phyloP scores from a whole-genome alignment of 2,329 filamentous ascomycete genomes.

The Ophiostoma angusticollis region DNA sequence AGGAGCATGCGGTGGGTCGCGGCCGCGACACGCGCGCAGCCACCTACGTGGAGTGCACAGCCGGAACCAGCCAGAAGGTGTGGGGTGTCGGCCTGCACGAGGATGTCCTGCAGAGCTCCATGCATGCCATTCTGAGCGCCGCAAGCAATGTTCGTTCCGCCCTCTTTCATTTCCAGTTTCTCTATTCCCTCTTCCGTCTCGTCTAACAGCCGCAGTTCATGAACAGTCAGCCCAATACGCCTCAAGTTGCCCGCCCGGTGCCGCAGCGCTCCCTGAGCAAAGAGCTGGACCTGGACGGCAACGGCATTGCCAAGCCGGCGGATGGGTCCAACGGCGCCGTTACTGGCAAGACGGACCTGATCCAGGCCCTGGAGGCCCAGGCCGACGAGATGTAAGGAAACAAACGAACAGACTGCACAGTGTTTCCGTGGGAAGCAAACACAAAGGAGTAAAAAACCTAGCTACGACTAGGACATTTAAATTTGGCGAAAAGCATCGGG shows the following conservation, averaged over 20 bases:
- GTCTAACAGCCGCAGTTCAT: conserved; percentile 47
- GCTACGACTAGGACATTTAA: no score
- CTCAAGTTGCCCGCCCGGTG: conserved; percentile 43
- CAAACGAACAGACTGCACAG: not conserved
- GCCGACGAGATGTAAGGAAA: conserved; percentile 17
- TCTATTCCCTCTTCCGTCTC: not conserved
- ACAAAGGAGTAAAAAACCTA: not conserved
- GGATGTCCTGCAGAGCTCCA: conserved; percentile 79
- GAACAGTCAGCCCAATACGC: conserved; percentile 55
- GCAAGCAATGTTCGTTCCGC: conserved; percentile 64
- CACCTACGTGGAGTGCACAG: conserved; percentile 82
- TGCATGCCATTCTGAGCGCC: conserved; percentile 74
- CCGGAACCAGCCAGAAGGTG: conserved; percentile 55
- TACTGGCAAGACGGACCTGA: conserved; percentile 17
- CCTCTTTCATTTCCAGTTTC: not conserved
- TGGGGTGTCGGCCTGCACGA: conserved; percentile 90
- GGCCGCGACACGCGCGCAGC: conserved; percentile 83
- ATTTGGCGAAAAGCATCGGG: no score
- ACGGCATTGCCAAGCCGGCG: conserved; percentile 4
- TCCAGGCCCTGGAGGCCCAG: conserved; percentile 25
- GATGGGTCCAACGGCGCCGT: not conserved
- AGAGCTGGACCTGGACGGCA: conserved; percentile 23
- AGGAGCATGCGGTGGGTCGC: conserved; percentile 81
- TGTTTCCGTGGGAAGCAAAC: not conserved
- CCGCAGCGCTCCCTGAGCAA: conserved; percentile 35